These are phyloP conservation scores for Metroxylon sagu DNA, from an alignment of 176 grass and related monocot genomes.

Conservation along the genomic window DNA sequence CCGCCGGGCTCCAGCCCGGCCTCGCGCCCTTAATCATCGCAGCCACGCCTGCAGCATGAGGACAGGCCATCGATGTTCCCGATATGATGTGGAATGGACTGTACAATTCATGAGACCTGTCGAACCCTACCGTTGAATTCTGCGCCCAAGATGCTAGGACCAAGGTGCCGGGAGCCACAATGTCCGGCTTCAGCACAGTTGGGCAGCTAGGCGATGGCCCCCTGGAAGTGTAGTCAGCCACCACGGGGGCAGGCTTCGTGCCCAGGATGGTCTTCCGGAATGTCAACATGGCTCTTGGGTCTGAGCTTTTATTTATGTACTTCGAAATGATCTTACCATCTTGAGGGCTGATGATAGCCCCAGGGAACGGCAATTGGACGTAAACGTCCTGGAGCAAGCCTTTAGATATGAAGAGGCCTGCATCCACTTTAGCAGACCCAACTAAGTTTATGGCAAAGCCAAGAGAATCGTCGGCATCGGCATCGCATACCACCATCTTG, in stretches of 20 bases:
- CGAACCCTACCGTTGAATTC: not conserved
- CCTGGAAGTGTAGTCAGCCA: slow-evolving; percentile 34
- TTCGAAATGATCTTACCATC: slow-evolving; percentile 2
- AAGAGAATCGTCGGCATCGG: not conserved
- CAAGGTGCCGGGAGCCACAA: slow-evolving; percentile 36
- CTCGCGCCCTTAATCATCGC: slow-evolving; percentile 41
- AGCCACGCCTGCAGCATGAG: slow-evolving; percentile 49
- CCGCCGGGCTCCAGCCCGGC: slow-evolving; percentile 51
- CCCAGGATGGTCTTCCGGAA: slow-evolving; percentile 40
- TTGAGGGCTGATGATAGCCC: slow-evolving; percentile 1
- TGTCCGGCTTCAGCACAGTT: slow-evolving; percentile 56
- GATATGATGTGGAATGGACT: slow-evolving; percentile 29
- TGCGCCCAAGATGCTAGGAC: slow-evolving; percentile 39
- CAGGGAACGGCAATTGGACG: not conserved
- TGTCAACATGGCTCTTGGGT: not conserved
- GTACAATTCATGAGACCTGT: slow-evolving; percentile 14
- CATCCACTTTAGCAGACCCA: not conserved
- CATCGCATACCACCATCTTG: slow-evolving; percentile 5
- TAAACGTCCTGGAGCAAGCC: not conserved
- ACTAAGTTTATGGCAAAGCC: not conserved
- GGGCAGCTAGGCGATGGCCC: slow-evolving; percentile 43
- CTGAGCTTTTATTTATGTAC: slow-evolving; percentile 1
- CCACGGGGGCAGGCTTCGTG: slow-evolving; percentile 24
- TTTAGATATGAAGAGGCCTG: slow-evolving; percentile 7
- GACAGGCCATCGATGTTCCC: slow-evolving; percentile 70